Percentiles rank a stretch among this genome's conserved stretches.
Conservation (phyloP, 169 alveolate species). For the Babesia bigemina region DNA sequence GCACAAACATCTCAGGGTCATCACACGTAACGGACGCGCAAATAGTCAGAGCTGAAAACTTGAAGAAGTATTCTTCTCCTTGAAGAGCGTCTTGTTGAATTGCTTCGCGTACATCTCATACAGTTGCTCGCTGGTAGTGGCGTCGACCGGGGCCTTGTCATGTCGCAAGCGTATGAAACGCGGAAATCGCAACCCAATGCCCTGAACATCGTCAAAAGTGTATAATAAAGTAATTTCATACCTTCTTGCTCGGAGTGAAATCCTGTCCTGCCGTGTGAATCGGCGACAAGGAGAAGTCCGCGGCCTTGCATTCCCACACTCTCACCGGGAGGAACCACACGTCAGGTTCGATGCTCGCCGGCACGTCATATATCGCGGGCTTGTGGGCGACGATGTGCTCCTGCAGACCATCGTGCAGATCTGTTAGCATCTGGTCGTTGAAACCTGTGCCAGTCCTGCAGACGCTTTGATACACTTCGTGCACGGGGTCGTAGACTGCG, state of each 20-base stretch:
- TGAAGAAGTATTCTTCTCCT: conserved; percentile 6
- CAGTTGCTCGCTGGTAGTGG: conserved; percentile 90
- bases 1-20: conserved; percentile 5
- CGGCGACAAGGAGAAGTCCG: conserved; percentile 96
- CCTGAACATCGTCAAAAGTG: conserved; percentile 72
- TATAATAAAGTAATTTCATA: neutral
- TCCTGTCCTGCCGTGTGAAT: conserved; percentile 94
- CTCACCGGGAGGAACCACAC: conserved; percentile 89
- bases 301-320: conserved; percentile 97
- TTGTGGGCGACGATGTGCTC: conserved; percentile 81
- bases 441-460: conserved; percentile 97
- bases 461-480: conserved; percentile 92
- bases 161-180: conserved; percentile 94
- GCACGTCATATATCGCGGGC: conserved; percentile 70
- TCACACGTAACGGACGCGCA: conserved; percentile 5
- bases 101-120: conserved; percentile 84
- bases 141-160: conserved; percentile 94
- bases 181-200: conserved; percentile 97
- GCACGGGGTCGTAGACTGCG: conserved; percentile 94
- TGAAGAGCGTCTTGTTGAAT: conserved; percentile 35
- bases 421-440: conserved; percentile 89
- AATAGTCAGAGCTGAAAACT: conserved; percentile 17
- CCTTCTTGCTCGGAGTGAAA: conserved; percentile 74
- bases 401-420: conserved; percentile 79
- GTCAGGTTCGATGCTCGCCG: conserved; percentile 81